Base-by-base conservation (phyloP, 768 basidiomycete genomes). In the Paxillus rubicundulus region DNA sequence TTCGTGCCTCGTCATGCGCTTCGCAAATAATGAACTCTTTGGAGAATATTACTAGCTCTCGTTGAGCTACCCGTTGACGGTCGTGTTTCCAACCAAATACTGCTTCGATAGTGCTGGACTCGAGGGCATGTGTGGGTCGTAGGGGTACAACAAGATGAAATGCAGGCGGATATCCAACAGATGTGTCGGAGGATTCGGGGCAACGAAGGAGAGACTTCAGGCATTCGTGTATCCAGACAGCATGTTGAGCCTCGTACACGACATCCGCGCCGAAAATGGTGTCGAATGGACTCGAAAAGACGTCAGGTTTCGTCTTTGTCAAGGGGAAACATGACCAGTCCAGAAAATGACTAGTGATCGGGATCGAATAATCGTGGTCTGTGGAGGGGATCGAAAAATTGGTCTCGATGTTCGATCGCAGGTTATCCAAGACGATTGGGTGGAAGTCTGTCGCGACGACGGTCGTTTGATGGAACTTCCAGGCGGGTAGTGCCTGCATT, bases 141-240 rank as follows among this genome's bases (percentile, higher is more conserved):
- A 89, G 73, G 1, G 91, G 89, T n/a, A 92, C 80, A 45, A 91
- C 75, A 13, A 92, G 78, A 59, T 91, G 87, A 66, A 93, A 93
- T 4, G 48, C 20, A 2, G 60, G 57, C 18, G 24, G 1, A 17
- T 14, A 2, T 39, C 49, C 5, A 36, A 20, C 27, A 7, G 33
- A 49, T 16, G 12, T 34, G 30, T 48, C 21, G 2, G 44, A 48
- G 8, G 32, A 34, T 7, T 52, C 43, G 2, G 69, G 68, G 39
- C 43, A 54, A 14, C 67, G 63, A 28, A 83, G 70, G 16, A 79
- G 66, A 1, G 49, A 59, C 9, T 58, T 55, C 38, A 82, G 73
- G 43, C 75, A 76, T 18, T 68, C 65, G 5, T 69, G 70, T 54
- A 84, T 74, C 77, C 78, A 80, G 1, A 55, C 20, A 0, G 78